Conservation (phyloP, 768 basidiomycete species). For the Tephrocybe sp. region DNA sequence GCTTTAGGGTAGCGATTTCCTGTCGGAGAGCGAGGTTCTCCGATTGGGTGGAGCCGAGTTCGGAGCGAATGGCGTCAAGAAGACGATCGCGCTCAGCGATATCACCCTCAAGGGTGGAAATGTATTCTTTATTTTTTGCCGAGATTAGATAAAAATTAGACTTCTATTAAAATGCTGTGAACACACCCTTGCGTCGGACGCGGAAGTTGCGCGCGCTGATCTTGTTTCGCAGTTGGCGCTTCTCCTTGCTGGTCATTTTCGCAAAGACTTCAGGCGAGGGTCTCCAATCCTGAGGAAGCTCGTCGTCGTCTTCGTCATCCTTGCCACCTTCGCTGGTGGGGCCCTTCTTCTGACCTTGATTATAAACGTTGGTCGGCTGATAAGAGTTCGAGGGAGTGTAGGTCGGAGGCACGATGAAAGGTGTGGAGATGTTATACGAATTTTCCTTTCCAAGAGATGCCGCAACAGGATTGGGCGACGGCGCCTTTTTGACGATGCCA, state of each 20-base stretch:
- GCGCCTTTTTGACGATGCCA: slow-evolving; percentile 65
- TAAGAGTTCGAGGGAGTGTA: slow-evolving; percentile 17
- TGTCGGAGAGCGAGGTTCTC: slow-evolving; percentile 85
- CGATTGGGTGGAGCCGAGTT: slow-evolving; percentile 74
- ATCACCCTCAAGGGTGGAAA: slow-evolving; percentile 89
- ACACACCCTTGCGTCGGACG: slow-evolving; percentile 85
- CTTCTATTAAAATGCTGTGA: slow-evolving; percentile 14
- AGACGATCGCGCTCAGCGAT: slow-evolving; percentile 91
- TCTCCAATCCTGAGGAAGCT: slow-evolving; percentile 76
- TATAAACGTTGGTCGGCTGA: slow-evolving; percentile 19
- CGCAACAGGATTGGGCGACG: slow-evolving; percentile 20
- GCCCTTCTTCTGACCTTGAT: slow-evolving; percentile 6
- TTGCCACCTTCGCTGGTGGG: slow-evolving; percentile 22
- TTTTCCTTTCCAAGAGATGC: slow-evolving; percentile 29
- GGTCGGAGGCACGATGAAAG: slow-evolving; percentile 15
- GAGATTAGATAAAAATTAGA: slow-evolving; percentile 11
- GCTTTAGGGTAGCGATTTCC: slow-evolving; percentile 75
- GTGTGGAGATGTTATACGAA: slow-evolving; percentile 26
- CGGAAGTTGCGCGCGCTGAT: slow-evolving; percentile 94
- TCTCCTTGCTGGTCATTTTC: slow-evolving; percentile 95
- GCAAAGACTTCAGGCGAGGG: slow-evolving; percentile 92
- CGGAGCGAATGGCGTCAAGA: slow-evolving; percentile 82
- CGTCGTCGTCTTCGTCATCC: slow-evolving; percentile 47
- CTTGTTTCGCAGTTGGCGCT: slow-evolving; percentile 95
- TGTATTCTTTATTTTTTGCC: slow-evolving; percentile 76